Base-by-base conservation (phyloP, 2,329 filamentous ascomycete species). In the Parastagonospora nodorum region DNA sequence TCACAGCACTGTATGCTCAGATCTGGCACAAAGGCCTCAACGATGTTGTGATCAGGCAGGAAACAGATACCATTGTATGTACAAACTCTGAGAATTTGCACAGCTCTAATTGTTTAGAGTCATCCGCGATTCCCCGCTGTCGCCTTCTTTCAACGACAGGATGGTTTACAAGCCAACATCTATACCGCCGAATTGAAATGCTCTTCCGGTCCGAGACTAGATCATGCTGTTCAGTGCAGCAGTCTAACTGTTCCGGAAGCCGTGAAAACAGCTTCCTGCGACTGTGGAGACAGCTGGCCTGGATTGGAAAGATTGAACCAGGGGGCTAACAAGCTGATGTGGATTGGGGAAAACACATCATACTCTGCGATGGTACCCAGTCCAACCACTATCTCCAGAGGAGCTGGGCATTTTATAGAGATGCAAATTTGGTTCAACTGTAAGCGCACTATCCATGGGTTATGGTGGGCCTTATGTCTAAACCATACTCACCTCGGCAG, bases 341-440 rank as follows among this genome's bases (percentile, higher is more conserved):
- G 50, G 50, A 35, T 49, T n/a, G 31, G n/a, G 8, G 14, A 42
- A 11, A 45, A 45, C 16, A 38, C 41, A 12, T 41, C 40, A 3
- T 53, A 53, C 32, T 48, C 37, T 16, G 30, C 45, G 8, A 53
- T 53, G 50, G 37, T 42, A 11, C 50, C 50, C 9, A 35, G 45
- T 15, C 8, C 16, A 27, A 45, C 12, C 9, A 49, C 38, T 2
- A 30, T 53, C 15, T 53, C 50, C 11, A 48, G 40, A 37, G 50
- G 50, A 14, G 45, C 30, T 7, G 50, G 45, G 14, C 50, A 53
- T 39, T 49, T 49, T 28, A 14, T 53, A 9, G n/a, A 36, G 11
- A 12, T 53, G 28, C 50, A 53, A 19, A 28, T 53, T 5, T 49
- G 49, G 29, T 53, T 53, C 38, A 53, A 11, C 5, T 53, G 48